Evolutionary conservation across 2,329 filamentous ascomycete species (phyloP), one percentile per base, ranked within the genome.

Genomic region (Neonectria magnoliae): DNA sequence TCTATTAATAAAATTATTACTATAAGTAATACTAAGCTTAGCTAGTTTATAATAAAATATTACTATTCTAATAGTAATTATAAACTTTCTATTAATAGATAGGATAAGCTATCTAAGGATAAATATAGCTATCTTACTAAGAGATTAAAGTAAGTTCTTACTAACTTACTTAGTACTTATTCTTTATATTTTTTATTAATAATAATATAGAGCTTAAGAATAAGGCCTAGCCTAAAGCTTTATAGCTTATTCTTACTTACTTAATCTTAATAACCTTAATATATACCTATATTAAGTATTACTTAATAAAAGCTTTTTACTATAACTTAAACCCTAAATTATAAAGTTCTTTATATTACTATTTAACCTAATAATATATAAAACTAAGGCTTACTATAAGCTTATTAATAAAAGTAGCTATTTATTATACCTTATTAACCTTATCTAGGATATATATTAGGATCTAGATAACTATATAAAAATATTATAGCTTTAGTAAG

Each of bases 341-440:
- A 16, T 6, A 13, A 14, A 13, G 9, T 38, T 13, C 36, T 13
- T 13, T 16, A 16, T 6, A 14, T 13, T 13, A 38, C 36, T 13
- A 13, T 38, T 38, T 6, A 13, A 38, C 36, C 36, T 3, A 8
- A 38, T 13, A 13, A 38, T 6, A 38, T 3, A 16, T 13, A 13
- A 38, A 5, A 38, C 9, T 6, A 16, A 10, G 67, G 57, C 14
- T 33, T 77, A 79, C 60, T 31, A 76, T 47, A 54, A 70, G 3
- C 76, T 80, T 20, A 41, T 79, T 36, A 65, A 67, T 9, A 73
- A 75, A 29, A 76, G 76, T 47, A 76, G 77, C 42, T 75, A 73
- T 27, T 76, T 76, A 9, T 52, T 71, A 29, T 78, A 77, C 56
- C 70, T 65, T 14, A 71, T 79, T 18, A 61, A 66, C 33, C 70